These are phyloP conservation scores for Malassezia globosa DNA, from an alignment of 1,284 basidiomycete species.

Conservation along the genomic window DNA sequence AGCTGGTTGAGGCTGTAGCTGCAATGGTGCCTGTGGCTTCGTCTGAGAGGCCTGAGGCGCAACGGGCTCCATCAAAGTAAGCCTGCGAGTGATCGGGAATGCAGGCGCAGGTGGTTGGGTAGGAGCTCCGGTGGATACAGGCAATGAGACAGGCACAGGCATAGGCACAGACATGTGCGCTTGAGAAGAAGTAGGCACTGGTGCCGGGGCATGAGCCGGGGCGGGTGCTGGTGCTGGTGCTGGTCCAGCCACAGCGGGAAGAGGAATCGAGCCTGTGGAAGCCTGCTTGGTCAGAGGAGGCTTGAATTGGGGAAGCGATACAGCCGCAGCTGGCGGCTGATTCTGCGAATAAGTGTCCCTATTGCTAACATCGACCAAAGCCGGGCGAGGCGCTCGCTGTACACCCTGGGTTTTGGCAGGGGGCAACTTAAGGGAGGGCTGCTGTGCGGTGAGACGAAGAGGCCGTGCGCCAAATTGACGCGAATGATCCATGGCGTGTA, in stretches of 20 bases:
- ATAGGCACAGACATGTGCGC: background rate
- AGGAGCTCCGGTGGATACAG: background rate
- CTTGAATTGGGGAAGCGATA: background rate
- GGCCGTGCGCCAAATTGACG: slow-evolving; percentile 9
- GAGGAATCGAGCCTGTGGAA: background rate
- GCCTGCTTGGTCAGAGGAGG: background rate
- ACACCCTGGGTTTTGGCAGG: background rate
- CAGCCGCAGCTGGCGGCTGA: background rate
- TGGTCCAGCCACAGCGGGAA: background rate
- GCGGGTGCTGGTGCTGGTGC: background rate
- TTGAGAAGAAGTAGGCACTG: background rate
- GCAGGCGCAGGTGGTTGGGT: too few species aligned
- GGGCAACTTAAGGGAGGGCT: slow-evolving; percentile 11
- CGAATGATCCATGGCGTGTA: slow-evolving; percentile 8
- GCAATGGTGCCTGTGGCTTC: too few species aligned
- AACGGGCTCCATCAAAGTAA: too few species aligned
- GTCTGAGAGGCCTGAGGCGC: too few species aligned
- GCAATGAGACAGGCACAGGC: background rate
- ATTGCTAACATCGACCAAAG: slow-evolving; percentile 18
- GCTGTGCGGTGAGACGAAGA: slow-evolving; percentile 10
- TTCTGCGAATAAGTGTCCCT: background rate
- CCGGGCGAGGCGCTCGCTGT: slow-evolving; percentile 6
- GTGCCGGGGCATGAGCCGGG: background rate
- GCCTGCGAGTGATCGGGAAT: too few species aligned
- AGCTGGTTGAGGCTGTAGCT: too few species aligned